Base-by-base conservation (phyloP, 768 basidiomycete species). In the Amanita subjunquillea region DNA sequence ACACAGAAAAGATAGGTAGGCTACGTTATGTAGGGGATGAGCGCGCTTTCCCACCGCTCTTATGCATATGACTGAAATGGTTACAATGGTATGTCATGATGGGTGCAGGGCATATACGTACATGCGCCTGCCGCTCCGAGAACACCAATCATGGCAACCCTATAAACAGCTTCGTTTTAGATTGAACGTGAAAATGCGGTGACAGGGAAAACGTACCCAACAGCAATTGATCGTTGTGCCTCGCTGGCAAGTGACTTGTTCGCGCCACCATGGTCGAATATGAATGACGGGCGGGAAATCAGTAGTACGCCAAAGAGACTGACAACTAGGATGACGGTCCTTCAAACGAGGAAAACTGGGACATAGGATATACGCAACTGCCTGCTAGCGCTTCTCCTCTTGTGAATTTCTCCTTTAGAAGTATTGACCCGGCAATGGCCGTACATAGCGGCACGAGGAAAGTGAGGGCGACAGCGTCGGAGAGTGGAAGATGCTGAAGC, bases 291-390 rank as follows among this genome's bases (percentile, higher is more conserved):
- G 34, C 88, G 74, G 7, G 91, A 87, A 48, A 96, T 90, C 7
- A 92, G 70, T 10, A 93, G 64, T 6, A 91, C 89, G 0, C 91
- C 92, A 7, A 77, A 39, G 29, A 94, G 72, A 63, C 87, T 85
- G 48, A 76, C 72, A 5, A 85, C 79, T 78, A 13, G 29, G 10
- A 38, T 50, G 22, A 39, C 12, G 17, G 17, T 38, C 7, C 3
- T 23, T 36, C 7, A 25, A 22, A 38, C 15, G 23, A 2, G 6
- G 6, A 6, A 6, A 50, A n/a, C 8, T 29, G 5, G 15, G 15
- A 41, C 6, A 25, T 13, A 10, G 3, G 20, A 17, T 27, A 29
- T 37, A 29, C 48, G 37, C 38, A 50, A 74, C 73, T 17, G 27
- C 69, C 72, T 22, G 72, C 86, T 38, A 80, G 41, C 2, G 76